Conservation (phyloP, 805 yeast species). For the Jamesozyma rosinii region DNA sequence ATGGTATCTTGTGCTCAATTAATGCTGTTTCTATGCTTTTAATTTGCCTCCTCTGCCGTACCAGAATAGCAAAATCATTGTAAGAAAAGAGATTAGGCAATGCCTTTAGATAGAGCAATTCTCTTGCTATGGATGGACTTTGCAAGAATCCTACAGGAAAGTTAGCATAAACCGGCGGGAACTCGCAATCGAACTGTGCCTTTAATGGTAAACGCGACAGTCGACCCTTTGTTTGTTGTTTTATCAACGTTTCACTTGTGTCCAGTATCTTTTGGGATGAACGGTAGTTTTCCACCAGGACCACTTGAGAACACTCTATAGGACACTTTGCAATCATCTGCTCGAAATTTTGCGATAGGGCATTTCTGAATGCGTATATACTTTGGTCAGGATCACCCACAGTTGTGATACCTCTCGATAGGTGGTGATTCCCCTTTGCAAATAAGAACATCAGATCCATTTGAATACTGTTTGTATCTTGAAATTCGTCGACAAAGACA, state of each 20-base stretch:
- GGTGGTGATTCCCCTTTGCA: conserved; percentile 33
- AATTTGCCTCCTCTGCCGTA: conserved; percentile 55
- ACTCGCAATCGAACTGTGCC: conserved; percentile 37
- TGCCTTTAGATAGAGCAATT: conserved; percentile 40
- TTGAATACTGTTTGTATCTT: conserved; percentile 79
- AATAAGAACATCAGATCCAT: conserved; percentile 53
- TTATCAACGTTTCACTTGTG: conserved; percentile 56
- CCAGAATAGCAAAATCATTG: conserved; percentile 64
- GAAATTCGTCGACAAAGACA: conserved; percentile 87
- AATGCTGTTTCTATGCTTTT: conserved; percentile 57
- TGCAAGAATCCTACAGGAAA: conserved; percentile 42
- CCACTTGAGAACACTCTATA: conserved; percentile 28
- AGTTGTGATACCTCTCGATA: conserved; percentile 56
- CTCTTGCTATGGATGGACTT: conserved; percentile 48
- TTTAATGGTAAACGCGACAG: conserved; percentile 35
- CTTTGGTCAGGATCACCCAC: conserved; percentile 98
- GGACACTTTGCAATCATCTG: conserved; percentile 41
- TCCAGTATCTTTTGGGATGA: conserved; percentile 61
- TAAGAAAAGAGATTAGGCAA: conserved; percentile 39
- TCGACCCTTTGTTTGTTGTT: conserved; percentile 39
- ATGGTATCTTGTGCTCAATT: conserved; percentile 48
- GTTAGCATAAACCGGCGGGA: conserved; percentile 40
- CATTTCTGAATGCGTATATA: conserved; percentile 81
- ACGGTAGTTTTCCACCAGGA: conserved; percentile 66
- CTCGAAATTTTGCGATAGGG: conserved; percentile 57